A percentile compares a stretch with the other conserved stretches of the same genome.
Conservation (phyloP, 2,329 filamentous ascomycete species). For the Fonsecaea nubica region DNA sequence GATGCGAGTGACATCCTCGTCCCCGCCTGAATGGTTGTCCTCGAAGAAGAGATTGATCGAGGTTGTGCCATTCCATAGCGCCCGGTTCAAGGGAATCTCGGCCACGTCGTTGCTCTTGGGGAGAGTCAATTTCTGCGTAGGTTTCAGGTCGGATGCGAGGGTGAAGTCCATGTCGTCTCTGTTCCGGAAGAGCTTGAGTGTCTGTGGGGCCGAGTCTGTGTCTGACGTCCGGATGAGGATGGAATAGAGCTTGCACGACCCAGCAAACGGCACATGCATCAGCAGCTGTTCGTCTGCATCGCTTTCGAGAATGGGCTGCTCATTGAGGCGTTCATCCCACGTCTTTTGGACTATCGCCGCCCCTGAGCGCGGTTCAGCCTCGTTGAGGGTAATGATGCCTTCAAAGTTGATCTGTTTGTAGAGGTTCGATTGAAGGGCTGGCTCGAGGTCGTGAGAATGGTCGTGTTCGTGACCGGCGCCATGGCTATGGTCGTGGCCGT, state of each 20-base stretch:
- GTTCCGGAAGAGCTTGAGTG: conserved; percentile 87
- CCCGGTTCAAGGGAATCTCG: conserved; percentile 86
- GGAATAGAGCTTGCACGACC: conserved; percentile 89
- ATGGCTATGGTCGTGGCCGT: conserved; percentile 52
- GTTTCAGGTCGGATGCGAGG: conserved; percentile 70
- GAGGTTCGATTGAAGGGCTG: conserved; percentile 86
- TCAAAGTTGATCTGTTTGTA: conserved; percentile 94
- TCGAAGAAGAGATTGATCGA: conserved; percentile 84
- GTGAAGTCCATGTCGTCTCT: conserved; percentile 84
- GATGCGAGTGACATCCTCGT: conserved; percentile 79
- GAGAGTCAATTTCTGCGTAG: conserved; percentile 79
- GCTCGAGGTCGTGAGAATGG: conserved; percentile 89
- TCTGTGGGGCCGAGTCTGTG: conserved; percentile 74
- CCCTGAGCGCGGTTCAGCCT: conserved; percentile 71
- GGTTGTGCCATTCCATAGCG: conserved; percentile 84
- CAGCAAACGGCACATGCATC: conserved; percentile 90
- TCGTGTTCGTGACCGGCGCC: conserved; percentile 72
- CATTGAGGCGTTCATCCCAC: conserved; percentile 78
- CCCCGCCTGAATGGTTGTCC: conserved; percentile 83
- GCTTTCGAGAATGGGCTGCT: conserved; percentile 78
- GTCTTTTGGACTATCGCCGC: conserved; percentile 84
- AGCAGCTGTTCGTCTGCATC: conserved; percentile 93
- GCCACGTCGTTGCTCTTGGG: conserved; percentile 69
- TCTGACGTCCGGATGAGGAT: conserved; percentile 82
- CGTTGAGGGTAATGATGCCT: conserved; percentile 83